Evolutionary conservation across 2,329 filamentous ascomycete genomes (phyloP), one percentile per base, ranked within the genome.

Genomic region (Cordyceps cicadae): DNA sequence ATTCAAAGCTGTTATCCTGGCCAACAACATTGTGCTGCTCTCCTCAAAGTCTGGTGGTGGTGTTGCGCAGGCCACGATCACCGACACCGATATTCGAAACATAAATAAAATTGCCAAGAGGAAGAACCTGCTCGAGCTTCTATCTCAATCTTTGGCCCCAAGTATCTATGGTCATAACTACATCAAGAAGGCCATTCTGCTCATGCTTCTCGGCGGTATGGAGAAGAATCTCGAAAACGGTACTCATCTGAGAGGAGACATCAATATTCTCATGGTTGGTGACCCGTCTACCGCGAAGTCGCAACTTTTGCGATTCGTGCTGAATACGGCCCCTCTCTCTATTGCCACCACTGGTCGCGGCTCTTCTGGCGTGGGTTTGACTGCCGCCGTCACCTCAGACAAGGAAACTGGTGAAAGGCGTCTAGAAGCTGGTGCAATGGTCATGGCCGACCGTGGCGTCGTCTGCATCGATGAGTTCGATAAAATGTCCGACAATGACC

Each of bases 381-480:
- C 94, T 32, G 94, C 94, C 29, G 94, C 94, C 32, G 94, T 99
- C 26, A 97, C 94, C 0, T 87, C 90, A 0, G 94, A 99, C 74
- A 97, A 97, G 72, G 94, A 99, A 74, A 99, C 94, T 1, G 94
- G 94, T 62, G 94, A 99, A 72, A 85, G 94, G 66, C 86, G 94
- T 66, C 82, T 99, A 1, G 94, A 99, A 76, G 94, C 94, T 17
- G 94, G 94, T 83, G 94, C 94, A 65, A 99, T 99, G 94, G 94
- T 99, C 63, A 90, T 99, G 70, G 94, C 87, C 64, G 94, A 99
- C 73, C 88, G 94, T 64, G 94, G 94, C 67, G 93, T 99, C 12
- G 94, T 99, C 39, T 99, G 94, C 78, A 99, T 99, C 66, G 94
- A 99, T 72, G 94, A 99, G 70, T 99, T 99, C 67, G 94, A 99